Conservation (phyloP, 768 basidiomycete genomes). For the Lanmaoa rubissima region DNA sequence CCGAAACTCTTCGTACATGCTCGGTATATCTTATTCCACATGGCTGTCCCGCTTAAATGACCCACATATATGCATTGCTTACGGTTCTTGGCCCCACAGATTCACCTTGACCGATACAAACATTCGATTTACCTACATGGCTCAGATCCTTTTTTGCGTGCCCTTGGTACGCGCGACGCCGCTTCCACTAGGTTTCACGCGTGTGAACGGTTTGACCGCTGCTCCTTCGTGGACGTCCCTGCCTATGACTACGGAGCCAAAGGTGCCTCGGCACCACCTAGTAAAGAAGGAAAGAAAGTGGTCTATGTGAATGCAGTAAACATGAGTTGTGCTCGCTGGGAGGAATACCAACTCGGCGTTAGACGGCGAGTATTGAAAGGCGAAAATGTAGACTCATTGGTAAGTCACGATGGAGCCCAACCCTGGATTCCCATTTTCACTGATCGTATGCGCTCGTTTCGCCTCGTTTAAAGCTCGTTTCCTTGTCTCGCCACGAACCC, state of each 20-base stretch:
- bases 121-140: conserved; percentile 55
- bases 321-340: conserved; percentile 59
- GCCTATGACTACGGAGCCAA: conserved; percentile 15
- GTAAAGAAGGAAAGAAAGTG: conserved; percentile 52
- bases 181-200: conserved; percentile 83
- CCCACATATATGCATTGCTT: conserved; percentile 12
- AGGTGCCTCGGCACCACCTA: conserved; percentile 28
- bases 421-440: neutral
- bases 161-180: conserved; percentile 60
- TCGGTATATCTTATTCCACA: neutral
- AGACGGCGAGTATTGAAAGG: conserved; percentile 39
- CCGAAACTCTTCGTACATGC: neutral
- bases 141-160: conserved; percentile 59
- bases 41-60: neutral
- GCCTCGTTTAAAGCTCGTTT: conserved; percentile 56
- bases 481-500: conserved; percentile 82
- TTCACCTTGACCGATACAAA: conserved; percentile 93
- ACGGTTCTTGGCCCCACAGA: conserved; percentile 38
- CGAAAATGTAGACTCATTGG: conserved; percentile 61
- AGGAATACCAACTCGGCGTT: conserved; percentile 46
- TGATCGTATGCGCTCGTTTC: neutral
- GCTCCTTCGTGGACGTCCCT: conserved; percentile 54
- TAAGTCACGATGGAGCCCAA: conserved; percentile 31
- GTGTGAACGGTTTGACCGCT: conserved; percentile 82
- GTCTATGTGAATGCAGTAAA: conserved; percentile 85